phyloP scores from a whole-genome alignment of 2,329 filamentous ascomycete species.

The Camillea tinctor region DNA sequence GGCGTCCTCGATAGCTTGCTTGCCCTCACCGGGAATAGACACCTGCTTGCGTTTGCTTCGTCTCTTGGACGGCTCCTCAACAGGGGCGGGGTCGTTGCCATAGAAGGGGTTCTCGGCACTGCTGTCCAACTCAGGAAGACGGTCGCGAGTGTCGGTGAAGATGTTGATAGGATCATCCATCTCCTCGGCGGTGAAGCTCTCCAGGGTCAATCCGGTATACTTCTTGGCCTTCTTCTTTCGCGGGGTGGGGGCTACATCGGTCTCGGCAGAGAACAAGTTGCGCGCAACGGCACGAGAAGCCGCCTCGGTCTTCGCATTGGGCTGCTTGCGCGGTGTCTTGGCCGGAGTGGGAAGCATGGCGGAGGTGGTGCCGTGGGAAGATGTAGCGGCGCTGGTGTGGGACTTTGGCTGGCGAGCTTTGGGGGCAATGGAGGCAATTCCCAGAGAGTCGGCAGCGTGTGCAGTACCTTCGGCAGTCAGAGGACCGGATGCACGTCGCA shows the following conservation, averaged over 20 bases:
- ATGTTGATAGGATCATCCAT: constrained; percentile 63
- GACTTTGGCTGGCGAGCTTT: constrained; percentile 28
- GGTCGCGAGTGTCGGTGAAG: constrained; percentile 78
- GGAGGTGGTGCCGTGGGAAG: constrained; percentile 34
- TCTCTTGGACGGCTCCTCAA: constrained; percentile 44
- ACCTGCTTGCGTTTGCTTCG: constrained; percentile 57
- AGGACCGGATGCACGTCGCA: constrained; percentile 45
- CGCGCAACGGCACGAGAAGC: constrained; percentile 56
- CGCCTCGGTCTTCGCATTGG: constrained; percentile 48
- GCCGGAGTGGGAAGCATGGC: constrained; percentile 74
- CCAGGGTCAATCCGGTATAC: constrained; percentile 52
- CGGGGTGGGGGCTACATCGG: constrained; percentile 58
- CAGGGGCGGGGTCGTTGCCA: constrained; percentile 40
- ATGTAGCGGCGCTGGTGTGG: constrained; percentile 25
- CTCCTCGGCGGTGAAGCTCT: constrained; percentile 59
- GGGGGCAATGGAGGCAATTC: constrained; percentile 32
- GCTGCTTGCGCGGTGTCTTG: constrained; percentile 71
- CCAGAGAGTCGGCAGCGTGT: constrained; percentile 43
- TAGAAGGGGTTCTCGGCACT: constrained; percentile 72
- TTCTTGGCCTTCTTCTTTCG: constrained; percentile 59
- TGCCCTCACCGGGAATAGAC: constrained; percentile 55
- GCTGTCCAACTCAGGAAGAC: constrained; percentile 66
- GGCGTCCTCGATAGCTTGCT: constrained; percentile 61
- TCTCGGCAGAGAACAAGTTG: constrained; percentile 60
- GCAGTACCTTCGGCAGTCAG: constrained; percentile 44